Evolutionary conservation across 1,284 basidiomycete genomes (phyloP), one percentile per base, ranked within the genome.

Genomic region (Ganoderma leucocontextum): DNA sequence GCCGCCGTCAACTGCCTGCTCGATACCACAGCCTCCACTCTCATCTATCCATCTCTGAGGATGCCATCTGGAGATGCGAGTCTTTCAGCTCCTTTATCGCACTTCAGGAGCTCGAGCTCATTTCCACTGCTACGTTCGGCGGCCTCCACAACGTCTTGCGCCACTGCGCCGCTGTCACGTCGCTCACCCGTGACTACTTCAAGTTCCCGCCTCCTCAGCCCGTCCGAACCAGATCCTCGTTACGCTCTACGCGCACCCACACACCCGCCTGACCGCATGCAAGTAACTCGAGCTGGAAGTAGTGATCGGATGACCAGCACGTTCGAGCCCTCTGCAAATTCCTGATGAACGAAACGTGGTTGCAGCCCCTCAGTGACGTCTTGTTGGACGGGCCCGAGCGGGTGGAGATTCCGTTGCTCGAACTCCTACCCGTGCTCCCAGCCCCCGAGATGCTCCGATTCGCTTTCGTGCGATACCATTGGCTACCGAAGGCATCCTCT

Each of bases 91-190:
- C 39, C 8, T 8, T 13, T 8, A 4, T 39, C 52, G 25, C 35
- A 2, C 62, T 63, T 7, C 53, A 44, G 29, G 62, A 57, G 53
- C 62, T 63, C 47, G 62, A 57, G 39, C 10, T 63, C 17, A 35
- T 63, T 38, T 13, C n/a, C 12, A 15, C 53, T 22, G 17, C 4
- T 2, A 17, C 36, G 0, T 53, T 42, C 8, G 52, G 12, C 13
- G 52, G 39, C 33, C 53, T 63, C 53, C 9, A 36, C 22, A 22
- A 42, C 4, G 22, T 63, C 2, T 55, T 57, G 15, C 52, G 15
- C 22, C 36, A 63, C 17, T 63, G 62, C 39, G 8, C 39, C 15
- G 53, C 10, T 9, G 39, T 63, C 25, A n/a, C 52, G 22, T 63
- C 22, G 13, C 10, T 63, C 17, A 35, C 62, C 0, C n/a, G n/a